Conservation (phyloP, 1,284 basidiomycete genomes). For the Moesziomyces sp. region DNA sequence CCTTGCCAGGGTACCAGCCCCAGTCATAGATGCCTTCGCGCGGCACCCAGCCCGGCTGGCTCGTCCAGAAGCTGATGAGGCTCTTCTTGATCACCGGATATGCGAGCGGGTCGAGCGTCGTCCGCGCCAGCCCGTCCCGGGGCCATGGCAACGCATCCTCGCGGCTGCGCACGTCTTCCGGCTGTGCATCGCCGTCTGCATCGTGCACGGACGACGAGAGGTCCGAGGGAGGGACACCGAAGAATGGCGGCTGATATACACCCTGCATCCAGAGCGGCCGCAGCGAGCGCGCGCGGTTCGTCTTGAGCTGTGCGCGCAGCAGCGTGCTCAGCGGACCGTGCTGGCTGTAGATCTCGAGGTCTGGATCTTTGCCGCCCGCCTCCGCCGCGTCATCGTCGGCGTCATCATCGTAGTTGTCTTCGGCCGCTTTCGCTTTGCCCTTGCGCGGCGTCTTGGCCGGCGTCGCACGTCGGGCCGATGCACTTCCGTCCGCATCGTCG, state of each 20-base stretch:
- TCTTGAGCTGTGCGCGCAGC: conserved; percentile 14
- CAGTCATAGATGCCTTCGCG: conserved; percentile 31
- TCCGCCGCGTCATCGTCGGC: background rate
- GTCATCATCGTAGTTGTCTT: conserved; percentile 13
- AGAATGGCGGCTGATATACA: conserved; percentile 18
- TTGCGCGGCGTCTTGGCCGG: background rate
- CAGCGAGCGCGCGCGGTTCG: conserved; percentile 16
- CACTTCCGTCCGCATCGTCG: background rate
- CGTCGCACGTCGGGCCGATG: background rate
- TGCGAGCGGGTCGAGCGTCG: conserved; percentile 13
- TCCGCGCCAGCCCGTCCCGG: conserved; percentile 16
- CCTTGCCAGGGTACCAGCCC: conserved; percentile 45
- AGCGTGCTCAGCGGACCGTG: conserved; percentile 15
- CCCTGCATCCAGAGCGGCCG: conserved; percentile 35
- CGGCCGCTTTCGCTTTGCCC: background rate
- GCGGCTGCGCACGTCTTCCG: background rate
- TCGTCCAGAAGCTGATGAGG: conserved; percentile 19
- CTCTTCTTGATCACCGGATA: conserved; percentile 18
- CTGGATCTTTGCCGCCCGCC: conserved; percentile 8
- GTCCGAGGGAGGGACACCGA: conserved; percentile 16
- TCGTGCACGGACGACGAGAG: conserved; percentile 2
- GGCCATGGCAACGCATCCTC: conserved; percentile 28
- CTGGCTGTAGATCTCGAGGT: conserved; percentile 19
- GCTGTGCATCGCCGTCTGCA: conserved; percentile 2
- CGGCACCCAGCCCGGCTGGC: conserved; percentile 33